Conservation (phyloP, 306 rosid species). For the Vigna mungo region DNA sequence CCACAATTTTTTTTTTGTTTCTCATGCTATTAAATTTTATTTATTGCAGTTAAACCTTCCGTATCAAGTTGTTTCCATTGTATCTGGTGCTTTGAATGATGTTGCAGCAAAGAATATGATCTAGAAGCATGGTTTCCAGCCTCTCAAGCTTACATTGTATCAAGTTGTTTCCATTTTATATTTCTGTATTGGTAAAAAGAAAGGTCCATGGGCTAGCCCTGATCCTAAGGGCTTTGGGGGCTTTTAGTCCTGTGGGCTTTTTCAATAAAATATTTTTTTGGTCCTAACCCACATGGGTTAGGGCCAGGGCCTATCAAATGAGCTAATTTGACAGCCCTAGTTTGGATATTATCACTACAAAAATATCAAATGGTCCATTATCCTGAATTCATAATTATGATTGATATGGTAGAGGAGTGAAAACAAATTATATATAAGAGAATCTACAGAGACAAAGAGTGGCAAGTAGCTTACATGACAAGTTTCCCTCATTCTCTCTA, state of each 20-base stretch:
- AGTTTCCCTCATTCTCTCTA: constrained; percentile 85
- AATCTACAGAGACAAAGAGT: constrained; percentile 1
- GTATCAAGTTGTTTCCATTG: constrained; percentile 85
- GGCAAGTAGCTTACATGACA: constrained; percentile 65
- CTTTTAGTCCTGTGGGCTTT: too few relatives aligned
- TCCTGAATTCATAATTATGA: not conserved
- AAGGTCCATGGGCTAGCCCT: too few relatives aligned
- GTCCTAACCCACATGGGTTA: too few relatives aligned
- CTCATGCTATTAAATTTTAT: constrained; percentile 23
- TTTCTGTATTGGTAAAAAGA: too few relatives aligned
- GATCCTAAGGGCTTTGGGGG: too few relatives aligned
- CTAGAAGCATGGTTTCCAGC: constrained; percentile 98
- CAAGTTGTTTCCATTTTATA: too few relatives aligned
- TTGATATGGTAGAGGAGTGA: not conserved
- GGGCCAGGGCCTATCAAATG: too few relatives aligned
- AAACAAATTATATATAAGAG: not conserved
- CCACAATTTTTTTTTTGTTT: not conserved
- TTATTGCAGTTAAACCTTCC: constrained; percentile 76
- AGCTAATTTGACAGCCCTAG: too few relatives aligned
- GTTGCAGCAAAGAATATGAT: constrained; percentile 98
- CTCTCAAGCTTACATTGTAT: constrained; percentile 78
- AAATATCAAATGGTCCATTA: too few relatives aligned
- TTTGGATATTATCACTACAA: too few relatives aligned
- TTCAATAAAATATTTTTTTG: too few relatives aligned
- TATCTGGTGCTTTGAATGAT: constrained; percentile 97